Percentiles rank a stretch among this genome's conserved stretches.
These are phyloP conservation scores for Geotrichum histeridarum DNA, from an alignment of 1,139 yeast species.

Conservation along the genomic window DNA sequence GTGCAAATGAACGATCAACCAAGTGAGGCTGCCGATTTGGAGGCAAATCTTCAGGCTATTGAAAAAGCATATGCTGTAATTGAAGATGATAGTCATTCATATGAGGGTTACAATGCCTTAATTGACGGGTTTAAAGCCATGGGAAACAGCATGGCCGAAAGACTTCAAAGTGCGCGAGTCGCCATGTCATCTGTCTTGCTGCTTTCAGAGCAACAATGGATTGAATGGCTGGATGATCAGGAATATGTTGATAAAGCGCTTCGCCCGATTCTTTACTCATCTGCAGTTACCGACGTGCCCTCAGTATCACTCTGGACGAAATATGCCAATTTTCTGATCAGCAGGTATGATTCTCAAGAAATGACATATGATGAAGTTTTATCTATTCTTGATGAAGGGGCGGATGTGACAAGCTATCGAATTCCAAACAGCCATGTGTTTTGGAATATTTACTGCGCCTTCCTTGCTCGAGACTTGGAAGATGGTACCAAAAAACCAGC, in stretches of 20 bases:
- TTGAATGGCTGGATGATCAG: constrained; percentile 26
- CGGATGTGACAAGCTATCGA: constrained; percentile 38
- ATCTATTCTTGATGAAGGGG: constrained; percentile 18
- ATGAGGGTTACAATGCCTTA: constrained; percentile 11
- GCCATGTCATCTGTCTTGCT: constrained; percentile 21
- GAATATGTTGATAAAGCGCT: constrained; percentile 8
- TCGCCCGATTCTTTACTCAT: constrained; percentile 22
- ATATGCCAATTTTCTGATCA: constrained; percentile 24
- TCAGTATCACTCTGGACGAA: constrained; percentile 24
- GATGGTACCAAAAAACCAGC: constrained; percentile 20
- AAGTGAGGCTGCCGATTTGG: neutral
- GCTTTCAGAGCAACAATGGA: constrained; percentile 27
- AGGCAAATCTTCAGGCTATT: neutral
- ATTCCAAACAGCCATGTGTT: constrained; percentile 38
- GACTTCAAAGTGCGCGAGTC: constrained; percentile 22
- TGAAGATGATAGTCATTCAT: constrained; percentile 10
- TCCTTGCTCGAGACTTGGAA: constrained; percentile 12
- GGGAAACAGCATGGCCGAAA: constrained; percentile 18
- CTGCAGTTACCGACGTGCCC: constrained; percentile 25
- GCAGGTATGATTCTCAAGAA: constrained; percentile 9
- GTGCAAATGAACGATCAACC: neutral
- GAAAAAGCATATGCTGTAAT: constrained; percentile 4
- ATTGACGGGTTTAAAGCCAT: constrained; percentile 7
- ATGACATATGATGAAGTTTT: constrained; percentile 12
- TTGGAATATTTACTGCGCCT: constrained; percentile 37